Conservation (phyloP, 441 rosid genomes). For the Cnidoscolus chayamansa region DNA sequence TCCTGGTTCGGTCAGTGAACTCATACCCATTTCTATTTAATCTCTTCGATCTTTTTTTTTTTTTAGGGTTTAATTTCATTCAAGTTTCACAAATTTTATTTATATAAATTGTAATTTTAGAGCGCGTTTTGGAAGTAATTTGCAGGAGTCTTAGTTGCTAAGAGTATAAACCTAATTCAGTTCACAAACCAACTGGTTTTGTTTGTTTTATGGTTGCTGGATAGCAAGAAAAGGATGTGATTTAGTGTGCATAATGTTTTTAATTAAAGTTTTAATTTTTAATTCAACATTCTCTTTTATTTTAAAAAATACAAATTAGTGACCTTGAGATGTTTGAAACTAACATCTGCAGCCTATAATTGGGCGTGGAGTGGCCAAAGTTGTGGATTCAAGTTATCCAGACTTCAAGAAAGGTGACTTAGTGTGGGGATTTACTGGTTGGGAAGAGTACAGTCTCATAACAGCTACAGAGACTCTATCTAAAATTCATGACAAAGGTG, state of each 20-base stretch:
- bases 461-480: conserved; percentile 29
- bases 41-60: not conserved
- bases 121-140: not conserved
- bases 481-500: not conserved
- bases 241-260: not conserved
- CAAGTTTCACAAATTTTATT: not conserved
- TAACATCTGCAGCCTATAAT: conserved; percentile 42
- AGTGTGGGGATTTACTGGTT: conserved; percentile 48
- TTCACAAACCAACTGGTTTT: not conserved
- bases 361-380: conserved; percentile 62
- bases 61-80: not conserved
- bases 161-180: not conserved
- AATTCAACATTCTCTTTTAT: no score
- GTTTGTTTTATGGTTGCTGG: not conserved
- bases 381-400: conserved; percentile 55
- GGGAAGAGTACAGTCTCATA: conserved; percentile 78
- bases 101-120: not conserved
- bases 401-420: conserved; percentile 52
- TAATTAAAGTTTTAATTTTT: not conserved
- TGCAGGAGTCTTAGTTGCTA: not conserved
- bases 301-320: not conserved
- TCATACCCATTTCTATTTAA: not conserved
- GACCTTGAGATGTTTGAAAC: not conserved
- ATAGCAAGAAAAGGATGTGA: not conserved
- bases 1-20: conserved; percentile 17